Evolutionary conservation across 768 basidiomycete genomes (phyloP), one percentile per base, ranked within the genome.

Genomic region (Megacollybia marginata): DNA sequence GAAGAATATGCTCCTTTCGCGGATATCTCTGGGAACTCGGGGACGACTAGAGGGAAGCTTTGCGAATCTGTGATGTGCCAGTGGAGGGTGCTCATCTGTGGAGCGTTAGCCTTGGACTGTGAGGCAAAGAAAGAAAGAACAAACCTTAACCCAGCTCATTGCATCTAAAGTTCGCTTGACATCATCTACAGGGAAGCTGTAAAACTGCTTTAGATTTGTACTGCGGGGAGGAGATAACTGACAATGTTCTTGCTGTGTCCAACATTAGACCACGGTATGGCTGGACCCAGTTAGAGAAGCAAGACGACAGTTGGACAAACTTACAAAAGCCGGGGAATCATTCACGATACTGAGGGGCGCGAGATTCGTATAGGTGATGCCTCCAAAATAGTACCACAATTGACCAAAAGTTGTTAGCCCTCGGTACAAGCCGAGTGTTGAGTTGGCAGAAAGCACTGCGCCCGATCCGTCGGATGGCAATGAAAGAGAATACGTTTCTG

Each of bases 61-160:
- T 92, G 88, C 48, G 82, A 80, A 64, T 93, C 91, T 33, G 81
- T 80, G 50, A 89, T 71, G 59, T 92, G 91, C 90, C 89, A 92
- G 55, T 92, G 88, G 57, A 92, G 77, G 1, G 78, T 79, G 63
- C 83, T 90, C 46, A 88, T 75, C 80, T 83, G 42, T 19, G 5
- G 33, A 10, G 47, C 31, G 32, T 32, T 42, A 20, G 47, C 7
- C 23, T 10, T 19, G 31, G 40, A 11, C 15, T 33, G 13, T 10
- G 19, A 15, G n/a, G 31, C 23, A 16, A n/a, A 11, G 40, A 13
- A 5, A 48, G 11, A 44, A 8, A 31, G 28, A 48, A 48, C 62
- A 44, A 49, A 76, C 77, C 65, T 87, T 91, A 54, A 82, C 81
- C 72, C 76, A 78, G 55, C 80, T 80, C 85, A 89, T 88, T 2